Evolutionary conservation across 352 stramenopile genomes (phyloP).

Genomic region (Phytophthora ramorum): DNA sequence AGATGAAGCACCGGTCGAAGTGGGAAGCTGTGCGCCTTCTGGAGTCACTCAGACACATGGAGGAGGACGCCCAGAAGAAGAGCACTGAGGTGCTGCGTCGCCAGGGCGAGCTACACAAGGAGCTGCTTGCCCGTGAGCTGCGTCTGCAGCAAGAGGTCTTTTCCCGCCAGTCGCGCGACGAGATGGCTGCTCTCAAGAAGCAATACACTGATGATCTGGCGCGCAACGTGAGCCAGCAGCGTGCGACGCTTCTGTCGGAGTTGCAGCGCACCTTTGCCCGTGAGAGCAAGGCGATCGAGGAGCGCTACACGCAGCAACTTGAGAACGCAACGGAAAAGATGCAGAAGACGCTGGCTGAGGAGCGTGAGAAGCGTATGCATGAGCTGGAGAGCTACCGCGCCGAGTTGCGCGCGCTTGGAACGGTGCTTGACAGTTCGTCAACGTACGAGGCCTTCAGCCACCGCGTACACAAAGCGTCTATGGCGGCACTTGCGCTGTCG

Average conservation of each 20-base stretch:
- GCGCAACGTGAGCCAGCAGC: conserved; percentile 66
- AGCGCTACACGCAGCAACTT: conserved; percentile 56
- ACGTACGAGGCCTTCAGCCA: conserved; percentile 89
- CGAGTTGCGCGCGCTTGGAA: conserved; percentile 70
- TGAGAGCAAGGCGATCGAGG: conserved; percentile 73
- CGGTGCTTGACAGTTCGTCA: conserved; percentile 73
- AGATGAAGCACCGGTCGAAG: conserved; percentile 91
- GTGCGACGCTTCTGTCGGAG: conserved; percentile 60
- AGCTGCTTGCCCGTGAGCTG: conserved; percentile 78
- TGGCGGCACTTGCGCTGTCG: conserved; percentile 78
- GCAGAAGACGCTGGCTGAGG: conserved; percentile 62
- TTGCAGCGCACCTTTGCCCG: conserved; percentile 63
- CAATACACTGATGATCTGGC: conserved; percentile 67
- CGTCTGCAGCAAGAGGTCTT: conserved; percentile 76
- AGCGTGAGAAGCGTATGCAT: conserved; percentile 66
- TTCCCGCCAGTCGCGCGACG: conserved; percentile 63
- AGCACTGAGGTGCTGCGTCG: conserved; percentile 63
- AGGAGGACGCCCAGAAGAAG: conserved; percentile 82
- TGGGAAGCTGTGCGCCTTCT: conserved; percentile 82
- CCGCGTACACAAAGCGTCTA: conserved; percentile 85
- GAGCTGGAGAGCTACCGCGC: conserved; percentile 75
- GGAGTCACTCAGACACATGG: conserved; percentile 79
- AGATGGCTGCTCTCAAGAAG: conserved; percentile 72
- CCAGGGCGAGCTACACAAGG: conserved; percentile 78
- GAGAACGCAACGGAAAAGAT: conserved; percentile 60